Percentiles rank a stretch among this genome's conserved stretches.
phyloP scores from a whole-genome alignment of 805 yeast species.

The Yarrowia porcina region DNA sequence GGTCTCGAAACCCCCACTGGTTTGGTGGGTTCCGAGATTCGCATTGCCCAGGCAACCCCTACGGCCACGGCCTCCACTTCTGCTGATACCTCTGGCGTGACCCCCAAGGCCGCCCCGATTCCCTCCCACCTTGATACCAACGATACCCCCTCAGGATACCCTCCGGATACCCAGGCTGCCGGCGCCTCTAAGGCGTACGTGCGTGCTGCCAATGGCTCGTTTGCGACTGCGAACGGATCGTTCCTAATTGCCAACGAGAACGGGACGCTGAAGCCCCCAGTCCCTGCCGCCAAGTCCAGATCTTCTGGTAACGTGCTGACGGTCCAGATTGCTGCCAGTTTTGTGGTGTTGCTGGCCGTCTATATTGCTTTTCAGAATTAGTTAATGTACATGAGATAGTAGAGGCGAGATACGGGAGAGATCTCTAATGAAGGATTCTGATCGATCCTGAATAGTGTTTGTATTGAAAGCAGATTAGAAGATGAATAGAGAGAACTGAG shows the following conservation, averaged over 20 bases:
- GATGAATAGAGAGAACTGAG: too few species aligned
- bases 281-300: background rate
- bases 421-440: too few species aligned
- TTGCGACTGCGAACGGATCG: background rate
- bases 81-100: background rate
- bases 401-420: background rate
- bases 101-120: background rate
- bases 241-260: background rate
- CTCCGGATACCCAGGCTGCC: background rate
- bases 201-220: background rate
- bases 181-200: background rate
- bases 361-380: slow-evolving; percentile 17
- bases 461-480: too few species aligned
- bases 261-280: background rate
- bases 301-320: slow-evolving; percentile 3
- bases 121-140: background rate
- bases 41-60: background rate
- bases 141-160: slow-evolving; percentile 10
- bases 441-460: too few species aligned
- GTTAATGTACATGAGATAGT: background rate
- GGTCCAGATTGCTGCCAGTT: slow-evolving; percentile 21
- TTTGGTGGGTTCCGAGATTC: background rate
- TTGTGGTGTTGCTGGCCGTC: slow-evolving; percentile 11
- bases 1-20: background rate
- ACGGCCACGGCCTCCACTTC: background rate